phyloP scores from a whole-genome alignment of 2,329 filamentous ascomycete species.

The Incumbomyces lentus region DNA sequence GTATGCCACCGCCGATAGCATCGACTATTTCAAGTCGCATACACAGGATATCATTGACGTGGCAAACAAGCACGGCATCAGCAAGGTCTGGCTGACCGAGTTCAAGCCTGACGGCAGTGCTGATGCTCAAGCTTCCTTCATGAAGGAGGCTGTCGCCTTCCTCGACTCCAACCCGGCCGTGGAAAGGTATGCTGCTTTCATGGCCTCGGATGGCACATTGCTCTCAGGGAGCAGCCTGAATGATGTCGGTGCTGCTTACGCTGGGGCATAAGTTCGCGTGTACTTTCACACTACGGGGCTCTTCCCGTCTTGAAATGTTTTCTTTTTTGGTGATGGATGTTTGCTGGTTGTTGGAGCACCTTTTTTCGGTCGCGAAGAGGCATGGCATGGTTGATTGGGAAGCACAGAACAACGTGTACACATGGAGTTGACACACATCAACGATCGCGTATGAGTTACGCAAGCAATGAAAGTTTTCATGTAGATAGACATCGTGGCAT shows the following conservation, averaged over 20 bases:
- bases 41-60: slow-evolving; percentile 27
- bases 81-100: slow-evolving; percentile 38
- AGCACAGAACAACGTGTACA: too few species aligned
- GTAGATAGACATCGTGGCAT: too few species aligned
- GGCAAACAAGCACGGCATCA: slow-evolving; percentile 25
- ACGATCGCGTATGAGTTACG: too few species aligned
- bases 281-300: too few species aligned
- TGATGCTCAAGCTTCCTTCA: slow-evolving; percentile 24
- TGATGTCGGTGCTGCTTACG: slow-evolving; percentile 9
- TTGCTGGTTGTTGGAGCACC: too few species aligned
- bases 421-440: too few species aligned
- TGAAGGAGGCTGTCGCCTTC: slow-evolving; percentile 30
- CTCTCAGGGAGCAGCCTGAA: slow-evolving; percentile 20
- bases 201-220: slow-evolving; percentile 25
- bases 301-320: too few species aligned
- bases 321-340: too few species aligned
- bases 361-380: too few species aligned
- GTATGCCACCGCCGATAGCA: slow-evolving; percentile 27
- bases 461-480: too few species aligned
- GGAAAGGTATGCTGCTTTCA: slow-evolving; percentile 35
- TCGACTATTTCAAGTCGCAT: slow-evolving; percentile 29
- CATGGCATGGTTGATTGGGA: too few species aligned
- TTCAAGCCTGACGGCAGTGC: slow-evolving; percentile 25
- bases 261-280: not conserved
- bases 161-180: slow-evolving; percentile 30